Conservation (phyloP, 1,284 basidiomycete genomes). For the Moesziomyces antarcticus region DNA sequence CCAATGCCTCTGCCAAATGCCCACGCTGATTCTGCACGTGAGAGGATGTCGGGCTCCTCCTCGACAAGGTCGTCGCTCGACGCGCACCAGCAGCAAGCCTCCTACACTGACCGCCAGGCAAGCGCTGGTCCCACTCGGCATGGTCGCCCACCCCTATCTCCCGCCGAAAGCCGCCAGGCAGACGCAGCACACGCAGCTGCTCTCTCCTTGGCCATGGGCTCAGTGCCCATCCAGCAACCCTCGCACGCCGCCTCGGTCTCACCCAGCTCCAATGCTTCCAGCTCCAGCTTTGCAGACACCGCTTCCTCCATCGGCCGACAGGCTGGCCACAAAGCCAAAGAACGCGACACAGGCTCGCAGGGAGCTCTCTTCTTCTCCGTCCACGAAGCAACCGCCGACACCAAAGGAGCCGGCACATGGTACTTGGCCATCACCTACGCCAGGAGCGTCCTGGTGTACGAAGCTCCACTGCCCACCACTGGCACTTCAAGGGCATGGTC, state of each 20-base stretch:
- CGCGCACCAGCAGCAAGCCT: not conserved
- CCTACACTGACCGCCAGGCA: not conserved
- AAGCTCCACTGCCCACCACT: constrained; percentile 39
- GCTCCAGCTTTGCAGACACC: constrained; percentile 49
- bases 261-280: constrained; percentile 24
- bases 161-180: not conserved
- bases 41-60: not conserved
- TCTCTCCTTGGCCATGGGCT: constrained; percentile 32
- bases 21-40: not conserved
- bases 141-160: not conserved
- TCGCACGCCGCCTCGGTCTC: constrained; percentile 11
- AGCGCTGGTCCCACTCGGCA: not conserved
- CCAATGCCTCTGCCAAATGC: constrained; percentile 1
- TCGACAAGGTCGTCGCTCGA: not conserved
- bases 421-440: constrained; percentile 52
- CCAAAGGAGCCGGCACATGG: constrained; percentile 55
- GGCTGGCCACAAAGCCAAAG: constrained; percentile 29
- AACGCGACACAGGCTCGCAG: constrained; percentile 22
- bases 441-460: constrained; percentile 53
- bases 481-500: constrained; percentile 45
- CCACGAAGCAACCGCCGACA: constrained; percentile 46
- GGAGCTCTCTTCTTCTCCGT: constrained; percentile 55
- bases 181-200: constrained; percentile 34
- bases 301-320: constrained; percentile 22
- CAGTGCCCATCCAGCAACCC: constrained; percentile 44